Conservation (phyloP, 1,139 yeast species). For the Tardiomyces blankii region DNA sequence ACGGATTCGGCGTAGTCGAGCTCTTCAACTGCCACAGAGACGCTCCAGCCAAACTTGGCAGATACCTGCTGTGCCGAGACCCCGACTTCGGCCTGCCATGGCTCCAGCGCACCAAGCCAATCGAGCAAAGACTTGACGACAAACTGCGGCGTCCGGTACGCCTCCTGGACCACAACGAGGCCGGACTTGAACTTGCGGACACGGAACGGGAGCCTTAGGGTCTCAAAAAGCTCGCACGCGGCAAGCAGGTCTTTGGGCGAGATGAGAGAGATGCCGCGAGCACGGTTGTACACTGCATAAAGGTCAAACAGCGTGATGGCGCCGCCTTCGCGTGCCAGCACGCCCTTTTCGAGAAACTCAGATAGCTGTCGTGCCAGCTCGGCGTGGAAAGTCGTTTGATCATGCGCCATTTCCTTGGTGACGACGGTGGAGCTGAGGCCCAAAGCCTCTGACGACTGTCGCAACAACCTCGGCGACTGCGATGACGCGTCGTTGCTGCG, state of each 20-base stretch:
- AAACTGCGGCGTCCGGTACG: conserved; percentile 22
- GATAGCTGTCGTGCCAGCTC: conserved; percentile 48
- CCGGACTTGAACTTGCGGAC: conserved; percentile 32
- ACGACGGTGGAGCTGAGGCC: conserved; percentile 26
- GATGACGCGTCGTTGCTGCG: conserved; percentile 9
- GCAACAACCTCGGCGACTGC: conserved; percentile 19
- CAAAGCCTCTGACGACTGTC: conserved; percentile 22
- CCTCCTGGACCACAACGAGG: conserved; percentile 36
- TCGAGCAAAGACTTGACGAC: conserved; percentile 10
- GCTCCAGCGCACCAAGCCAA: conserved; percentile 23
- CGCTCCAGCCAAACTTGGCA: conserved; percentile 55
- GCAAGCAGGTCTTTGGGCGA: conserved; percentile 46
- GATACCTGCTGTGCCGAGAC: conserved; percentile 37
- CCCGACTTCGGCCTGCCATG: conserved; percentile 25
- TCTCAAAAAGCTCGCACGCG: conserved; percentile 39
- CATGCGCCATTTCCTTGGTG: conserved; percentile 29
- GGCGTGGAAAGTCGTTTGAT: conserved; percentile 30
- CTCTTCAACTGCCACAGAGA: conserved; percentile 59
- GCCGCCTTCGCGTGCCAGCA: conserved; percentile 40
- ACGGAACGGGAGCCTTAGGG: conserved; percentile 35
- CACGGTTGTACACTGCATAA: conserved; percentile 48
- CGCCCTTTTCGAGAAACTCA: conserved; percentile 39
- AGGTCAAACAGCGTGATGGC: conserved; percentile 49
- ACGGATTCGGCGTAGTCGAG: conserved; percentile 45
- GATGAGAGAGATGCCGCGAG: conserved; percentile 47